Evolutionary conservation across 805 yeast species (phyloP).

Genomic region (Wickerhamomyces silvicola): DNA sequence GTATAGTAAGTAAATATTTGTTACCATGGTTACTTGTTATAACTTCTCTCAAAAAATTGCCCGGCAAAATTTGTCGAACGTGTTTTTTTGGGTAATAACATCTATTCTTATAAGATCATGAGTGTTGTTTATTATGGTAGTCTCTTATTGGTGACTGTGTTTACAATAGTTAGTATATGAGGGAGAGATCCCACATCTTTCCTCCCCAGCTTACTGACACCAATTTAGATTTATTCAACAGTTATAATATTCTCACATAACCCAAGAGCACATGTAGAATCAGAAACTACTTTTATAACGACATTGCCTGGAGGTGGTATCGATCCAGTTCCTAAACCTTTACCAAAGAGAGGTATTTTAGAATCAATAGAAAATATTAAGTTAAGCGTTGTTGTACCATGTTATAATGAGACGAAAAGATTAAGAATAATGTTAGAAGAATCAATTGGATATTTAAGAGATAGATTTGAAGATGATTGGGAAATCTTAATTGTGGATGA

Average conservation of each 20-base stretch:
- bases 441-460: constrained; percentile 46
- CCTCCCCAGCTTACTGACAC: neutral
- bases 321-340: constrained; percentile 29
- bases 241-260: constrained; percentile 45
- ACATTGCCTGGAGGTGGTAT: constrained; percentile 27
- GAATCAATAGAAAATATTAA: constrained; percentile 33
- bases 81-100: too few relatives aligned
- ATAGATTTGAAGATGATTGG: constrained; percentile 35
- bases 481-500: constrained; percentile 90
- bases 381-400: constrained; percentile 83
- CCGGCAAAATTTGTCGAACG: too few relatives aligned
- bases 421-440: constrained; percentile 69
- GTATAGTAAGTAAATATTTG: too few relatives aligned
- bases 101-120: too few relatives aligned
- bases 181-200: neutral
- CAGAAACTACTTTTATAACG: constrained; percentile 52
- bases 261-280: constrained; percentile 49
- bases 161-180: too few relatives aligned
- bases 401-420: constrained; percentile 79
- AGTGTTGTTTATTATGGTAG: too few relatives aligned
- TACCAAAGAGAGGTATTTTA: constrained; percentile 16
- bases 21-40: too few relatives aligned
- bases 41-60: too few relatives aligned
- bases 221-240: constrained; percentile 4
- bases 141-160: too few relatives aligned